phyloP scores from a whole-genome alignment of 2,329 filamentous ascomycete species.

The Penicillium sp. region DNA sequence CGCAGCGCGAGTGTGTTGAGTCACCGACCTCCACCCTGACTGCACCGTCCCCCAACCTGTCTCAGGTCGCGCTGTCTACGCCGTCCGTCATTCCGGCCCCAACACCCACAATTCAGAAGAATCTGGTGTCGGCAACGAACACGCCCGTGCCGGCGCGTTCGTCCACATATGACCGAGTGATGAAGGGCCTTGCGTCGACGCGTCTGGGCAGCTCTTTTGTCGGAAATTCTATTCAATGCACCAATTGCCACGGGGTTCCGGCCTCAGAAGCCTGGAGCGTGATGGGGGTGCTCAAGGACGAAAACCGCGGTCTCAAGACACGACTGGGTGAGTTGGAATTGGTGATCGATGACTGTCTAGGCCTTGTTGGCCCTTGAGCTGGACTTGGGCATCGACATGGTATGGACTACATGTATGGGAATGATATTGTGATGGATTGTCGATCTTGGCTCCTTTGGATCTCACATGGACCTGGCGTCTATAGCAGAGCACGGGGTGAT shows the following conservation, averaged over 20 bases:
- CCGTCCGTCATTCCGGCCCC: constrained; percentile 29
- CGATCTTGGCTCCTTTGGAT: constrained; percentile 4
- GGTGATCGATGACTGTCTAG: constrained; percentile 56
- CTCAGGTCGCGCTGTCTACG: constrained; percentile 32
- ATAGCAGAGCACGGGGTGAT: constrained; percentile 10
- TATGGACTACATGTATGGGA: constrained; percentile 1
- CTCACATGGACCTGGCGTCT: constrained; percentile 14
- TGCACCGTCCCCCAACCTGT: constrained; percentile 39
- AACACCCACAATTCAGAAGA: constrained; percentile 34
- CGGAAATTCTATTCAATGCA: constrained; percentile 35
- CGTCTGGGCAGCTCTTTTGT: constrained; percentile 33
- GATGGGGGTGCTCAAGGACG: constrained; percentile 52
- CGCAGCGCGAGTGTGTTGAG: constrained; percentile 35
- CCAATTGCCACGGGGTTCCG: constrained; percentile 42
- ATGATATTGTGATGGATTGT: neutral
- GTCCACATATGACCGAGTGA: constrained; percentile 45
- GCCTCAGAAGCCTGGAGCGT: constrained; percentile 54
- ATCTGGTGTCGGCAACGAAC: constrained; percentile 24
- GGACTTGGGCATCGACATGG: neutral
- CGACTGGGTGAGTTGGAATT: constrained; percentile 54
- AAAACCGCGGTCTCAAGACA: constrained; percentile 54
- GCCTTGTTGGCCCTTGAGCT: constrained; percentile 46
- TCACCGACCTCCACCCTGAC: constrained; percentile 36
- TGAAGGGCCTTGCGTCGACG: constrained; percentile 41
- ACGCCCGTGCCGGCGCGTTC: constrained; percentile 25